A percentile compares a stretch with the other conserved stretches of the same genome.
phyloP scores from a whole-genome alignment of 352 stramenopile species.

The Saprolegnia parasitica region DNA sequence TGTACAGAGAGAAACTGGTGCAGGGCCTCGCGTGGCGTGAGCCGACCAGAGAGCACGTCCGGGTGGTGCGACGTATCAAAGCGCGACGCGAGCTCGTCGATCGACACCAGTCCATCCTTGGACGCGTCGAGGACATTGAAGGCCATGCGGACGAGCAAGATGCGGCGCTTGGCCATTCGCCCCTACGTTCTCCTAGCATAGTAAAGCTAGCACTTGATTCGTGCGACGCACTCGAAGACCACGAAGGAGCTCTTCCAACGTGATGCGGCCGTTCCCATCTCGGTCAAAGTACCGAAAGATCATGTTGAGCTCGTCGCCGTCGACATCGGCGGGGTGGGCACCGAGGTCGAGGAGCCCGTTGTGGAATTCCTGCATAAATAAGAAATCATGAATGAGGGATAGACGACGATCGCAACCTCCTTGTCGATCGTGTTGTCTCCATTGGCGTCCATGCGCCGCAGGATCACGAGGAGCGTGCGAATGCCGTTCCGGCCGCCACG shows the following conservation, averaged over 20 bases:
- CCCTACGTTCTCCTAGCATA: conserved; percentile 36
- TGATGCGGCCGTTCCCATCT: conserved; percentile 78
- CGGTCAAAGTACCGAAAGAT: conserved; percentile 76
- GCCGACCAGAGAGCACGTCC: conserved; percentile 61
- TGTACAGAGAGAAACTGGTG: conserved; percentile 73
- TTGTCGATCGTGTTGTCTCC: conserved; percentile 64
- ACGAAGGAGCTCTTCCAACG: conserved; percentile 85
- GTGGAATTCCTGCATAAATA: conserved; percentile 43
- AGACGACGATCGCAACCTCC: conserved; percentile 34
- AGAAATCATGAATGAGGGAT: too few species aligned
- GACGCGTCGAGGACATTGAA: conserved; percentile 73
- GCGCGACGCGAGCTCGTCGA: conserved; percentile 64
- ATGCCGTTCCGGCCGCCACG: conserved; percentile 69
- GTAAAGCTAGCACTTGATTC: background rate
- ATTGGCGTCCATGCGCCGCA: conserved; percentile 78
- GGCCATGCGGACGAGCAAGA: conserved; percentile 79
- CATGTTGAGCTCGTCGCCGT: conserved; percentile 43
- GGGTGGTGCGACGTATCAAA: conserved; percentile 81
- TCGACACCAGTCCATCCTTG: conserved; percentile 49
- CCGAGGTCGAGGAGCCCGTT: conserved; percentile 51
- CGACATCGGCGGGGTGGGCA: conserved; percentile 28
- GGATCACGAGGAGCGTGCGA: conserved; percentile 55
- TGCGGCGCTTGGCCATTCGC: conserved; percentile 67
- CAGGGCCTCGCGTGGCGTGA: conserved; percentile 59
- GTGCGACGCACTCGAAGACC: conserved; percentile 47